Evolutionary conservation across 2,329 filamentous ascomycete genomes (phyloP).

Genomic region (Nigrograna mackinnonii): DNA sequence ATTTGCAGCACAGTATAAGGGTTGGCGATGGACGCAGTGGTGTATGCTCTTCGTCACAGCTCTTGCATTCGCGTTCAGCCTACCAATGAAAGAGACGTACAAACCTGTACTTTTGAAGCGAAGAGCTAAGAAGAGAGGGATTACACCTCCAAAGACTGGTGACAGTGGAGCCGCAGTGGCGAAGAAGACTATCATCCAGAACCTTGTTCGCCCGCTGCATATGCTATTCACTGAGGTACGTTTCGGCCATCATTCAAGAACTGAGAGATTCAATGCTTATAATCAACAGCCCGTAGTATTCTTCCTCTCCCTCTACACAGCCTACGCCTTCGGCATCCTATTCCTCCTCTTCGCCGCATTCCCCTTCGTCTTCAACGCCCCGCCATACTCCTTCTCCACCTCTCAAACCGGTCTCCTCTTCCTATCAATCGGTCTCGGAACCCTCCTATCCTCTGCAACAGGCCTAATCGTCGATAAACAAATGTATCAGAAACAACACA

Average conservation of each 20-base stretch:
- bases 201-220: conserved; percentile 55
- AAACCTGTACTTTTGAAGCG: conserved; percentile 52
- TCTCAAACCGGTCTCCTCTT: conserved; percentile 37
- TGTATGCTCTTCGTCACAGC: conserved; percentile 46
- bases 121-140: conserved; percentile 35
- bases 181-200: conserved; percentile 38
- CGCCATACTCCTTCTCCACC: conserved; percentile 31
- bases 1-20: conserved; percentile 50
- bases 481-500: conserved; percentile 40
- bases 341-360: conserved; percentile 42
- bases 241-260: not conserved
- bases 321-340: conserved; percentile 38
- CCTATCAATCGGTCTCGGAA: conserved; percentile 36
- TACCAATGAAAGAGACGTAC: conserved; percentile 60
- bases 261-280: not conserved
- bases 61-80: conserved; percentile 36
- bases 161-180: conserved; percentile 9
- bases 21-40: conserved; percentile 51
- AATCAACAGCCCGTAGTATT: conserved; percentile 32
- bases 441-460: conserved; percentile 27
- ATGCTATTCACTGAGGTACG: conserved; percentile 42
- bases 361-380: conserved; percentile 33
- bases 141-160: conserved; percentile 18
- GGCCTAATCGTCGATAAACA: conserved; percentile 38
- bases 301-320: conserved; percentile 38